Evolutionary conservation across 768 basidiomycete genomes (phyloP), one percentile per base, ranked within the genome.

Genomic region (Panaeolus cyanescens): DNA sequence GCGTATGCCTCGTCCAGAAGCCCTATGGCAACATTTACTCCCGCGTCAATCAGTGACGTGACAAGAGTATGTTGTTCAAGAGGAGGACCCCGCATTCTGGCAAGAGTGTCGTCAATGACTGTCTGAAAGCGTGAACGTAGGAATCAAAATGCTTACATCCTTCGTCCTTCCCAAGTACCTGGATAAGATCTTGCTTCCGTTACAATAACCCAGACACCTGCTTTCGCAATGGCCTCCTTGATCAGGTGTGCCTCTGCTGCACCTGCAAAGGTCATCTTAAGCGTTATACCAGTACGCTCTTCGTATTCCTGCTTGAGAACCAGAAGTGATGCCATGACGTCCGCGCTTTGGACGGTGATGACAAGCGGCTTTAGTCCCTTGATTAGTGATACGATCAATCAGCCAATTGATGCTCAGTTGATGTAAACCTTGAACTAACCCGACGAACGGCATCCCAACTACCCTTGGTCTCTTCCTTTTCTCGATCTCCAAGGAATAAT

Each of bases 281-380:
- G 68, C 1, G 7, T 63, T 19, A 67, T 65, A 58, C 77, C 69
- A 12, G 71, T 75, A 0, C 56, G 66, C 0, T 55, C 65, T 54
- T 88, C 83, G 22, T 83, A 79, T 54, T 87, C 82, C 8, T 65
- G 66, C 69, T 88, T 90, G 63, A 95, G 81, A 6, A 64, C 66
- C 36, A 95, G 74, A 12, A 95, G 73, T 0, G 85, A 82, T 0
- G 90, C 85, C 69, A 95, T 94, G 55, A 88, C 79, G 70, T 95
- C 93, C 8, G 90, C 91, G 65, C 81, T 90, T 60, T 88, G 78
- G 15, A 86, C 87, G 1, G 82, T 74, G 20, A 93, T 71, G 1
- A 93, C 90, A 15, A 95, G 76, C 0, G 89, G 85, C 0, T 88
- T 69, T n/a, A 75, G 62, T 13, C 90, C 89, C 82, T 89, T 59